phyloP scores from a whole-genome alignment of 192 early-diverging fungal genomes.

The Rhizoclosmatium globosum region DNA sequence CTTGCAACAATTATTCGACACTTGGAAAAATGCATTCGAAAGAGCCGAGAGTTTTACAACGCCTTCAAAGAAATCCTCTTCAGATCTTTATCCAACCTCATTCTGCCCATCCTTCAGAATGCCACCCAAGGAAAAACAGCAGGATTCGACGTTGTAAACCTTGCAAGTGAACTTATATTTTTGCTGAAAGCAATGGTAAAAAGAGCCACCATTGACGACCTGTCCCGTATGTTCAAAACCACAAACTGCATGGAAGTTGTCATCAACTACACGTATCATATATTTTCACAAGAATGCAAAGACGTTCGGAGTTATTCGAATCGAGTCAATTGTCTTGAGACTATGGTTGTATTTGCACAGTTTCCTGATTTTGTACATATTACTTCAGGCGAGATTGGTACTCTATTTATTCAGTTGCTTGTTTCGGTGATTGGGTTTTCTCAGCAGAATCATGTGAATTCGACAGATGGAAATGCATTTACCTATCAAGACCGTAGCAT shows the following conservation, averaged over 20 bases:
- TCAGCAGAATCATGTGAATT: conserved; percentile 46
- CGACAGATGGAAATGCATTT: conserved; percentile 36
- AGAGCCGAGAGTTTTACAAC: not conserved
- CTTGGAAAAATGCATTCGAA: not conserved
- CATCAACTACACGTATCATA: conserved; percentile 36
- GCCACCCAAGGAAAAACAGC: conserved; percentile 11
- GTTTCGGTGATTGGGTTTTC: conserved; percentile 37
- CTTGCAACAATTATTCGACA: conserved; percentile 36
- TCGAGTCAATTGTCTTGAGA: conserved; percentile 37
- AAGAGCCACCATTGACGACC: not conserved
- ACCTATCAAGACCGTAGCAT: conserved; percentile 46
- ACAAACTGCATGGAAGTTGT: conserved; percentile 33
- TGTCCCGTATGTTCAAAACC: conserved; percentile 6
- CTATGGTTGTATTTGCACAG: conserved; percentile 26
- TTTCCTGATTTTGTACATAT: conserved; percentile 22
- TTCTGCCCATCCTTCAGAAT: conserved; percentile 24
- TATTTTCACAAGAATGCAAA: conserved; percentile 33
- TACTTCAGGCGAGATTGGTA: conserved; percentile 17
- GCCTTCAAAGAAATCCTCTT: conserved; percentile 29
- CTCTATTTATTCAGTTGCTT: conserved; percentile 30
- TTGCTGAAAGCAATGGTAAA: not conserved
- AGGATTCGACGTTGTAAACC: not conserved
- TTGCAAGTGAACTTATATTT: conserved; percentile 20
- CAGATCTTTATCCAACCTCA: conserved; percentile 21
- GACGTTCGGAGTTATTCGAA: conserved; percentile 12